Conservation (phyloP, 139 green algal species). For the Chlamydomonas schloesseri region DNA sequence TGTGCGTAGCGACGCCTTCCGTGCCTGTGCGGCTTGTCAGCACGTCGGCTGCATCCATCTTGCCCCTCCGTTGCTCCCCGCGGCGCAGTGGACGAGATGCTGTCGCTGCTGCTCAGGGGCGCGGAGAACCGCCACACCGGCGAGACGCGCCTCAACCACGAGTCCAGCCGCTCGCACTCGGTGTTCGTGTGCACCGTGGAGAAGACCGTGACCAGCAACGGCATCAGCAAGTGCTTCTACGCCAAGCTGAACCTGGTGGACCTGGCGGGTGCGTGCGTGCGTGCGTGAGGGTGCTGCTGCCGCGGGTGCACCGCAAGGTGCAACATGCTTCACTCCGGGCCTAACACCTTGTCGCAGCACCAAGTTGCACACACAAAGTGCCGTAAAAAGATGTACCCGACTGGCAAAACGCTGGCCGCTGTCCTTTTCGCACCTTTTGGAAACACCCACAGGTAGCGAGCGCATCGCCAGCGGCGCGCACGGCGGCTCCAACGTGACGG, state of each 20-base stretch:
- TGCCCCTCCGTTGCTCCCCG: too few species aligned
- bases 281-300: too few species aligned
- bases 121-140: constrained; percentile 79
- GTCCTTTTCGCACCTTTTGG: too few species aligned
- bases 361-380: too few species aligned
- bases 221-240: constrained; percentile 72
- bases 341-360: too few species aligned
- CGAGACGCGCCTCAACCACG: constrained; percentile 90
- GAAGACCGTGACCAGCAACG: constrained; percentile 54
- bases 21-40: too few species aligned
- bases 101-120: constrained; percentile 77
- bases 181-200: constrained; percentile 87
- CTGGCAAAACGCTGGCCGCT: too few species aligned
- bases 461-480: constrained; percentile 66
- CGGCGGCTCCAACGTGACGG: constrained; percentile 79
- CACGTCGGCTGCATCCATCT: too few species aligned
- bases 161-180: constrained; percentile 89
- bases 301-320: too few species aligned
- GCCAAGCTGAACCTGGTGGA: constrained; percentile 95
- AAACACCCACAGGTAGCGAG: constrained; percentile 92
- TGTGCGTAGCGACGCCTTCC: too few species aligned
- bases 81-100: constrained; percentile 86
- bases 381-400: too few species aligned
- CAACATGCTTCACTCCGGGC: too few species aligned
- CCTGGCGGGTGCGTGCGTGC: constrained; percentile 78